Base-by-base conservation (phyloP, 2,329 filamentous ascomycete species). In the Aspergillus pseudoterreus region DNA sequence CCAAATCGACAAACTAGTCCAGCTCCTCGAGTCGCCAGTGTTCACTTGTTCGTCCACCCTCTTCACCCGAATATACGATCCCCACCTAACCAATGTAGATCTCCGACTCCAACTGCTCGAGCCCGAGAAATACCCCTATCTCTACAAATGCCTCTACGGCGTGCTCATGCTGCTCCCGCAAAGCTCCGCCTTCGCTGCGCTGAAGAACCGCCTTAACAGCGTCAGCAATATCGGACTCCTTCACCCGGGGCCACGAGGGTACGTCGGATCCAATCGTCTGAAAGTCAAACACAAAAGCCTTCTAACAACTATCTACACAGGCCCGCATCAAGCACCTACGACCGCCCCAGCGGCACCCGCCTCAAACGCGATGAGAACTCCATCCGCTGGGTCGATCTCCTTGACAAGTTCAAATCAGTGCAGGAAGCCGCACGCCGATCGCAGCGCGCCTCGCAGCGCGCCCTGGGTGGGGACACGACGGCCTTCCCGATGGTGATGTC, bases 81-180 rank as follows among this genome's bases (percentile, higher is more conserved):
- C 15, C n/a, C 42, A 14, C 35, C 8, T 12, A 45, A 27, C 44
- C 38, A 53, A 53, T 66, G 48, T 55, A 95, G 91, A 97, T 71
- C 84, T 99, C 43, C 89, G 94, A 41, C 85, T 99, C 46, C 94
- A 99, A 67, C 81, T 99, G 9, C 82, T 99, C 8, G 94, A 99
- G 67, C 94, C 94, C 1, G 95, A 99, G 68, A 91, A 88, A 69
- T 92, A 92, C 60, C 94, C 94, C 2, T 90, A 95, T 68, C 78
- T 99, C 1, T 97, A 99, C 78, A 96, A 96, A 74, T 99, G 94
- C 72, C 83, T 99, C 45, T 99, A 97, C 65, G 94, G 94, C 9
- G 82, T 99, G 43, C 79, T 99, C 49, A 99, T 99, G 94, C 85
- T 99, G 15, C 81, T 99, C n/a, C 94, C 94, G 0, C 94, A 99